Evolutionary conservation across 352 stramenopile genomes (phyloP).

Genomic region (Globisporangium paroecandrum): DNA sequence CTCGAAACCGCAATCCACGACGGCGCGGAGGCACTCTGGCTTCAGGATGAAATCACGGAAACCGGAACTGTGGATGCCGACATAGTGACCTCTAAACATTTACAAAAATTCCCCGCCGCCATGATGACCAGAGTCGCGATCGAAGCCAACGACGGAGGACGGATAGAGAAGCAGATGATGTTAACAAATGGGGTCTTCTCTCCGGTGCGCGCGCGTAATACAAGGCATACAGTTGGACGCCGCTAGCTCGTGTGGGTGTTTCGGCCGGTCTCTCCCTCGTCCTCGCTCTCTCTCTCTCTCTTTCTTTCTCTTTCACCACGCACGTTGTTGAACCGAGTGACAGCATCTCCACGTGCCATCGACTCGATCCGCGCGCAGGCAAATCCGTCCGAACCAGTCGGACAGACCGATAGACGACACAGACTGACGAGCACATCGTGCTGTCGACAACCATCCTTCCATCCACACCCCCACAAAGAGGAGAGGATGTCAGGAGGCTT

Average conservation of each 20-base stretch:
- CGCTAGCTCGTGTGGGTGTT: constrained; percentile 11
- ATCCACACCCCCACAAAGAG: background rate
- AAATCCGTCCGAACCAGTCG: background rate
- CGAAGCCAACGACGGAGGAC: constrained; percentile 34
- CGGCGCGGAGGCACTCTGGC: constrained; percentile 96
- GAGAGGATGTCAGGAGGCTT: background rate
- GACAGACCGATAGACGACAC: constrained; percentile 1
- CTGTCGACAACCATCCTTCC: background rate
- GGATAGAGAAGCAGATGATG: constrained; percentile 80
- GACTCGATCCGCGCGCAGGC: constrained; percentile 7
- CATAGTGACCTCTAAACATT: constrained; percentile 95
- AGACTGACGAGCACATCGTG: constrained; percentile 4
- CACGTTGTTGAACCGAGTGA: background rate
- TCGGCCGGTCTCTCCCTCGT: constrained; percentile 9
- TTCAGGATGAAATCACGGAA: constrained; percentile 99
- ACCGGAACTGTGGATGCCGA: constrained; percentile 98
- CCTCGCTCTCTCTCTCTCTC: constrained; percentile 11
- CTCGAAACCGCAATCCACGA: constrained; percentile 99
- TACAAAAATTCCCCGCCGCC: constrained; percentile 17
- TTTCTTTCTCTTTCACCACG: constrained; percentile 7
- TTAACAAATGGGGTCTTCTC: constrained; percentile 60
- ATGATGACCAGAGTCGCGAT: constrained; percentile 19
- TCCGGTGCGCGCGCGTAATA: constrained; percentile 21
- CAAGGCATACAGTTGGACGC: constrained; percentile 11
- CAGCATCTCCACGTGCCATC: constrained; percentile 6